A percentile compares a stretch with the other conserved stretches of the same genome.
Conservation (phyloP, 108 stramenopile genomes). For the Cyclotella kingstonii region DNA sequence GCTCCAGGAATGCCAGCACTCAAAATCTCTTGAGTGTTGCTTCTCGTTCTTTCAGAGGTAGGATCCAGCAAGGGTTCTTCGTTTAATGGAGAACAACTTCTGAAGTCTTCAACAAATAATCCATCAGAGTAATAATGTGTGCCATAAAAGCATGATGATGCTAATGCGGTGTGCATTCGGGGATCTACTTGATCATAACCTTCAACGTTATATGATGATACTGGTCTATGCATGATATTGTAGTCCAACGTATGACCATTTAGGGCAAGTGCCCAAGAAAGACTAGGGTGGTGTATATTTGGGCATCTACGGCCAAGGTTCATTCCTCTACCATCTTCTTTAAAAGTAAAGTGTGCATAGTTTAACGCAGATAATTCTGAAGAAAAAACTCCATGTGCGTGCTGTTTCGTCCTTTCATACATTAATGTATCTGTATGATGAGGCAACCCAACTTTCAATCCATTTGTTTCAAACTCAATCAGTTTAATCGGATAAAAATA, state of each 20-base stretch:
- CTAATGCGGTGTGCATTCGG: constrained; percentile 49
- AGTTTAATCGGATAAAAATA: background rate
- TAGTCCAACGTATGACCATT: constrained; percentile 76
- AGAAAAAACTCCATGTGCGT: constrained; percentile 16
- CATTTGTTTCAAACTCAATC: background rate
- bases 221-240: constrained; percentile 41
- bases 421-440: background rate
- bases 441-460: background rate
- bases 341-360: constrained; percentile 17
- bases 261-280: constrained; percentile 64
- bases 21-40: background rate
- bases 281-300: constrained; percentile 59
- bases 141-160: constrained; percentile 51
- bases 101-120: constrained; percentile 7
- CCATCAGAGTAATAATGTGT: constrained; percentile 50
- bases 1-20: constrained; percentile 11
- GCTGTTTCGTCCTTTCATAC: constrained; percentile 3
- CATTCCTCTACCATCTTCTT: constrained; percentile 36
- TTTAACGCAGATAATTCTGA: constrained; percentile 38
- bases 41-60: constrained; percentile 2
- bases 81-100: constrained; percentile 9
- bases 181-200: constrained; percentile 4
- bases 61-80: constrained; percentile 1
- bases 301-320: constrained; percentile 58
- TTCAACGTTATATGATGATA: constrained; percentile 18